Base-by-base conservation (phyloP, 495 filamentous ascomycete species). In the Penicillium psychrofluorescens region DNA sequence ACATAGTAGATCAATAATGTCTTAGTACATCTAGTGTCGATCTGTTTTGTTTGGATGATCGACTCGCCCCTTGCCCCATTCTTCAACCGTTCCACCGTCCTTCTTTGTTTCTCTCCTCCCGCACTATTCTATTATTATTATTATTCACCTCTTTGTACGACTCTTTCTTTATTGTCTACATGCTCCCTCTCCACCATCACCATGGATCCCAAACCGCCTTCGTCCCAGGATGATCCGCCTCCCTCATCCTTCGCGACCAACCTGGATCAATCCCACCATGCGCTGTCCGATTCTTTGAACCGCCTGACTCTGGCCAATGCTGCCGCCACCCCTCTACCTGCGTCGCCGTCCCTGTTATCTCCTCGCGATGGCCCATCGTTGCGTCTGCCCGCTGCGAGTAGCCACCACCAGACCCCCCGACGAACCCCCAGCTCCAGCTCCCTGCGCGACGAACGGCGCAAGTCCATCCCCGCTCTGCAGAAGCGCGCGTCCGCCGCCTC, bases 401-500 rank as follows among this genome's bases (percentile, higher is more conserved):
- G 42, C 31, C 48, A 54, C 40, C 57, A 51, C 35, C 35, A 45
- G 13, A 34, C 66, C 53, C 59, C 77, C 56, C 57, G 72, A 61
- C 67, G 78, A 66, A 58, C 62, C 56, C 59, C 74, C 50, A 72
- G 75, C 61, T 62, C 63, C 60, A 61, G 70, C 66, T 63, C 78
- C 54, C 37, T 79, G 67, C 43, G 67, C 54, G 50, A 79, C 70
- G 67, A 68, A 44, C 63, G 59, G 16, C 66, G 67, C 43, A 62
- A 61, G 22, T 68, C 64, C n/a, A 66, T 54, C 15, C 59, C 71
- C 11, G 55, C 56, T n/a, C 43, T 77, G 14, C 62, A 71, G 27
- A 76, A 74, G 45, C 67, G 68, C 35, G 52, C 61, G 7, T 77
- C 72, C 1, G 53, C 65, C 9, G 62, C 57, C 11, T 77, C 72